A percentile compares a stretch with the other conserved stretches of the same genome.
Evolutionary conservation across 2,329 filamentous ascomycete species (phyloP).

Genomic region (Acephala macrosclerotiorum): DNA sequence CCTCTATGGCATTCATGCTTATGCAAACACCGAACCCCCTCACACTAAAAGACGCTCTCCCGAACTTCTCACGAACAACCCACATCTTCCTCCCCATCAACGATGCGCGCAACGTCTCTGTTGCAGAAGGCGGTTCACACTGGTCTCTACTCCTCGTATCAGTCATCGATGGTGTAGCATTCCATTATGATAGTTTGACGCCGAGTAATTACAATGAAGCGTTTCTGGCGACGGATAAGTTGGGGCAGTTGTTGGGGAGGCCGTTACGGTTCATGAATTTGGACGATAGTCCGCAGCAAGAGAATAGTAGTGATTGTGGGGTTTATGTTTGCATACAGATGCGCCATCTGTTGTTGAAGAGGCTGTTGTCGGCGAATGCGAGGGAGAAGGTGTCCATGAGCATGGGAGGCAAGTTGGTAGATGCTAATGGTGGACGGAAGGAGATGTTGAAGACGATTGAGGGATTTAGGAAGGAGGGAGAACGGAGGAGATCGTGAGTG

Average conservation of each 20-base stretch:
- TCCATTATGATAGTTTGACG: constrained; percentile 92
- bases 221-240: constrained; percentile 69
- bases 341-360: constrained; percentile 88
- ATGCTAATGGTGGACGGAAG: constrained; percentile 81
- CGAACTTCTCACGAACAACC: constrained; percentile 80
- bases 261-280: constrained; percentile 80
- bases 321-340: constrained; percentile 96
- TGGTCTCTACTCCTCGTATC: constrained; percentile 94
- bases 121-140: constrained; percentile 90
- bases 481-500: constrained; percentile 81
- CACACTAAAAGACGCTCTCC: constrained; percentile 71
- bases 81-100: constrained; percentile 98
- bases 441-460: constrained; percentile 94
- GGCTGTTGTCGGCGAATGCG: constrained; percentile 79
- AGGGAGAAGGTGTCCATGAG: constrained; percentile 94
- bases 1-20: constrained; percentile 91
- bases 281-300: constrained; percentile 86
- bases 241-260: constrained; percentile 72
- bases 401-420: constrained; percentile 83
- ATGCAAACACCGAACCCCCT: constrained; percentile 72
- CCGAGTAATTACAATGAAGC: constrained; percentile 81
- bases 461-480: constrained; percentile 83
- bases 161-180: constrained; percentile 86
- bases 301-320: constrained; percentile 92
- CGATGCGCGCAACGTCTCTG: constrained; percentile 77